phyloP scores from a whole-genome alignment of 139 green algal genomes.

The Chlamydomonas sp. region DNA sequence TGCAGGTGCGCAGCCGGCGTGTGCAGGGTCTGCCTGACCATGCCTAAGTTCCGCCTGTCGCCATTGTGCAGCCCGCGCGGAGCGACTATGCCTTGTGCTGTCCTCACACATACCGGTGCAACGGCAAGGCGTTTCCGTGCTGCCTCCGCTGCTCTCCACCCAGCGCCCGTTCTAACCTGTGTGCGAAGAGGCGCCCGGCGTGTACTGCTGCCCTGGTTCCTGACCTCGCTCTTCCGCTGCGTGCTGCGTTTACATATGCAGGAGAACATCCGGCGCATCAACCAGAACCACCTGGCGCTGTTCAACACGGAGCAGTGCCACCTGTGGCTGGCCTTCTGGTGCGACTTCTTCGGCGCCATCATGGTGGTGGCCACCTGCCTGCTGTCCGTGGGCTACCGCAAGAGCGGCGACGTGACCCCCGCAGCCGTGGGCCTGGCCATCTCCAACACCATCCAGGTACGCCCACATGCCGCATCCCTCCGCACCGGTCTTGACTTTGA shows the following conservation, averaged over 20 bases:
- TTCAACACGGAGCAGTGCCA: slow-evolving; percentile 75
- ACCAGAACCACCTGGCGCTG: slow-evolving; percentile 65
- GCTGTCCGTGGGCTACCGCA: slow-evolving; percentile 57
- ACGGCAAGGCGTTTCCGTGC: too few species aligned
- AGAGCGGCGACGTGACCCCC: slow-evolving; percentile 47
- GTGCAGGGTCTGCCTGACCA: background rate
- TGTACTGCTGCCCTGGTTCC: too few species aligned
- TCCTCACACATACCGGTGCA: too few species aligned
- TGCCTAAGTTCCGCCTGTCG: background rate
- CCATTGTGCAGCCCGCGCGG: too few species aligned
- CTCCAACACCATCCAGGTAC: slow-evolving; percentile 74
- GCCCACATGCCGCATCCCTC: background rate
- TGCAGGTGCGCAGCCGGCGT: slow-evolving; percentile 37
- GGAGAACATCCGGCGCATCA: slow-evolving; percentile 58
- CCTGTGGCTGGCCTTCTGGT: slow-evolving; percentile 78
- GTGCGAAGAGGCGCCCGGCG: too few species aligned
- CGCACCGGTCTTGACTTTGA: too few species aligned
- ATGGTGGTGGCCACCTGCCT: slow-evolving; percentile 68
- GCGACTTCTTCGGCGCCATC: slow-evolving; percentile 71
- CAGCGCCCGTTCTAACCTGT: too few species aligned
- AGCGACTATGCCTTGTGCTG: too few species aligned
- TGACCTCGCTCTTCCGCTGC: background rate
- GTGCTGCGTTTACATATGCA: background rate
- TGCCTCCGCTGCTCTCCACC: too few species aligned
- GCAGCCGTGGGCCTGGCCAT: slow-evolving; percentile 70